Conservation (phyloP, 139 green algal species). For the Auxenochlorella protothecoides region DNA sequence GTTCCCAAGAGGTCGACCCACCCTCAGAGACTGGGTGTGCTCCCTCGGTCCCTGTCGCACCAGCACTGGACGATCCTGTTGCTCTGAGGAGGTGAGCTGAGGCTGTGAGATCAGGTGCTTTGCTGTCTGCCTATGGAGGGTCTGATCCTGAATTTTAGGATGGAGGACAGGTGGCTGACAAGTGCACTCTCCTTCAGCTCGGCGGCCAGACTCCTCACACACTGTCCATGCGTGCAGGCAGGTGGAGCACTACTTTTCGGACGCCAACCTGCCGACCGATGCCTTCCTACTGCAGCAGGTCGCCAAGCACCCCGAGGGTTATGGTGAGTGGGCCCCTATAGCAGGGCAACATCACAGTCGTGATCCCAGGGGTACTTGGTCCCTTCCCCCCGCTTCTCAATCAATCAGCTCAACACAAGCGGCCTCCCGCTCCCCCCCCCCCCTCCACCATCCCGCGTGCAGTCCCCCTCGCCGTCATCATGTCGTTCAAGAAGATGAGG, state of each 20-base stretch:
- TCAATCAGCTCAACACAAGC: not conserved
- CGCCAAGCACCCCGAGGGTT: constrained; percentile 45
- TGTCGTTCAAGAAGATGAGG: constrained; percentile 46
- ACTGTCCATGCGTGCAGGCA: constrained; percentile 12
- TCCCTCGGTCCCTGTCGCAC: no score
- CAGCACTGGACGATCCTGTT: no score
- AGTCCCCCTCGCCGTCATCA: constrained; percentile 52
- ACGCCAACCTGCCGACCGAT: constrained; percentile 65
- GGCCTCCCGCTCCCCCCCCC: no score
- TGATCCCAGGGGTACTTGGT: no score
- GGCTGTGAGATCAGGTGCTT: not conserved
- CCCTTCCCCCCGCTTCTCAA: not conserved
- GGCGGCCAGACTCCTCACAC: not conserved
- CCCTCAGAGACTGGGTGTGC: no score
- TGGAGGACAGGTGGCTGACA: no score
- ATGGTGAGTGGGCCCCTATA: constrained; percentile 23
- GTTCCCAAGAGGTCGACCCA: no score
- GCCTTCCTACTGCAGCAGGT: constrained; percentile 59
- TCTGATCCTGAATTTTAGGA: no score
- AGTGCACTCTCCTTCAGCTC: no score
- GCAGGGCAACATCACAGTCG: not conserved
- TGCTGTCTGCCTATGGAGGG: not conserved
- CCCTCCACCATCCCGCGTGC: not conserved
- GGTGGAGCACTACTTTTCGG: constrained; percentile 70
- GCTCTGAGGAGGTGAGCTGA: no score